Evolutionary conservation across 1,284 basidiomycete genomes (phyloP), one percentile per base, ranked within the genome.

Genomic region (Leccinum proximum): DNA sequence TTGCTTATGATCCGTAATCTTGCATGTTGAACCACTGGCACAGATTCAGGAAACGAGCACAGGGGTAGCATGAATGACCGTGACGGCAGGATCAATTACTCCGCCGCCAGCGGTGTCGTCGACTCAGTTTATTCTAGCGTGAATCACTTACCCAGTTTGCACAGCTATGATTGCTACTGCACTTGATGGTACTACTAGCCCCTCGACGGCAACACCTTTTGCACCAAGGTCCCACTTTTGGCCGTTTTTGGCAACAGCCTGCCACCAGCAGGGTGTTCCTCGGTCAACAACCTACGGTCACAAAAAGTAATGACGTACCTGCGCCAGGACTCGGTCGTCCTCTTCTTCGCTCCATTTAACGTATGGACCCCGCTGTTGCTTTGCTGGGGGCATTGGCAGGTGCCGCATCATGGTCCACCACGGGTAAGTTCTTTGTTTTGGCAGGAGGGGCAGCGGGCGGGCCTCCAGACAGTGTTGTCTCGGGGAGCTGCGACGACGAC

Each of bases 161-260:
- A 70, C 48, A 78, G 67, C 78, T 77, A 33, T 33, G 33, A 78
- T 16, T 77, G 70, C 58, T 78, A 78, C 1, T 78, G 74, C 40
- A 79, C 78, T 67, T 78, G 77, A 58, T 79, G 78, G 60, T 78
- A 78, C 2, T 33, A 33, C 33, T 33, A 33, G 33, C 76, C 76
- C 59, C 75, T 68, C 26, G 75, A 77, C 14, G 78, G 77, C 53
- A 78, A 66, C 8, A 74, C 77, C 59, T 79, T 78, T 66, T 78
- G 78, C 26, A 78, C 77, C 42, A 79, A 65, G 33, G 42, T 79
- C 77, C 77, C 78, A 79, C 53, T 78, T 79, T 62, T 79, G 78
- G 26, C 78, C 78, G 38, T 79, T 71, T 67, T 77, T 78, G n/a
- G 76, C 72, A 1, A 79, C 78, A 2, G 78, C 78, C 75, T 78